phyloP scores from a whole-genome alignment of 208 protist genomes.

The Acanthamoeba lenticulata region DNA sequence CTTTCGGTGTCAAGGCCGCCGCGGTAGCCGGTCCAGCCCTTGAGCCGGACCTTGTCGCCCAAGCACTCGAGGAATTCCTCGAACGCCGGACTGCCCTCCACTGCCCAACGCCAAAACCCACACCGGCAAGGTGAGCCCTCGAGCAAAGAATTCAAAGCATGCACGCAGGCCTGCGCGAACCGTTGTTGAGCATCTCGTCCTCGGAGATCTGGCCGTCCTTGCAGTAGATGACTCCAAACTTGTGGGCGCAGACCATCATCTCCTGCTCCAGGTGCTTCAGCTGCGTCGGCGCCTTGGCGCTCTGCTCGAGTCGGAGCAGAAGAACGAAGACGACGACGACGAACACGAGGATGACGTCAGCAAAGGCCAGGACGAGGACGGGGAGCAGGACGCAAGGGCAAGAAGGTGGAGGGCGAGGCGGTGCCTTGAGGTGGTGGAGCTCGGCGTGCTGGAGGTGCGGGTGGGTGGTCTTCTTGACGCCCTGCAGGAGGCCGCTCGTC shows the following conservation, averaged over 20 bases:
- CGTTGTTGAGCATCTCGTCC: constrained; percentile 60
- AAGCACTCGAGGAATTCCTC: constrained; percentile 44
- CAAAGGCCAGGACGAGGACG: neutral
- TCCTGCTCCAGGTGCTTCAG: constrained; percentile 30
- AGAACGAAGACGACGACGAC: neutral
- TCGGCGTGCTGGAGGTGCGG: constrained; percentile 55
- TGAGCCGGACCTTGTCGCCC: constrained; percentile 49
- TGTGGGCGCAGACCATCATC: constrained; percentile 51
- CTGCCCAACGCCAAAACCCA: neutral
- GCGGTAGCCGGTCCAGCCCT: constrained; percentile 40
- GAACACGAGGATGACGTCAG: neutral
- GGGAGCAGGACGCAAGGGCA: neutral
- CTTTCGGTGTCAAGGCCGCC: constrained; percentile 59
- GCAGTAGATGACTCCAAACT: constrained; percentile 63
- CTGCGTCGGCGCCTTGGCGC: neutral
- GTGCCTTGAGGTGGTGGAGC: constrained; percentile 46
- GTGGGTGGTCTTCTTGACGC: constrained; percentile 59
- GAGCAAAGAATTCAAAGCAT: neutral
- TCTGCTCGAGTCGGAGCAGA: neutral
- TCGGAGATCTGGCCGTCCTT: constrained; percentile 62
- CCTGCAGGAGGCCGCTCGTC: constrained; percentile 38
- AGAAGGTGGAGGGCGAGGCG: neutral
- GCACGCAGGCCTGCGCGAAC: neutral
- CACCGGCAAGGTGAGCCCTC: neutral
- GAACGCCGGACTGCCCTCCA: constrained; percentile 36